These are phyloP conservation scores for Krasilnikovozyma curviuscula DNA, from an alignment of 768 basidiomycete genomes.

Conservation along the genomic window DNA sequence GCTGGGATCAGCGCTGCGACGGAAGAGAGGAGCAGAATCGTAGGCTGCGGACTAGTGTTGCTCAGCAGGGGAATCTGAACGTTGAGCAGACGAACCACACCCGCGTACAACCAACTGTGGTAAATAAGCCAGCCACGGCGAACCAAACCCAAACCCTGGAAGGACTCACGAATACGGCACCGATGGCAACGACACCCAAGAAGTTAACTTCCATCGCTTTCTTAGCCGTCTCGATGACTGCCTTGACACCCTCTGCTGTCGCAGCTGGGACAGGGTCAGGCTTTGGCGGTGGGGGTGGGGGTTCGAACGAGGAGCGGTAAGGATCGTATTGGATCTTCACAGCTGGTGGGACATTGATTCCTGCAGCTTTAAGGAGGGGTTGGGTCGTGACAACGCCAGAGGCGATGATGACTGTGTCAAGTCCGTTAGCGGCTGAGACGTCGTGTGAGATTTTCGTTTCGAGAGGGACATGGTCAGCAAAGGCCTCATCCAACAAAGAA, in stretches of 20 bases:
- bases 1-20: slow-evolving; percentile 62
- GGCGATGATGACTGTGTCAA: slow-evolving; percentile 63
- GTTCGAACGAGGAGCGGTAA: too few relatives aligned
- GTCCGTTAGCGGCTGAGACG: slow-evolving; percentile 28
- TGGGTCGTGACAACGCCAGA: slow-evolving; percentile 70
- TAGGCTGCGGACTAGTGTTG: slow-evolving; percentile 43
- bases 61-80: slow-evolving; percentile 56
- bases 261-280: background rate
- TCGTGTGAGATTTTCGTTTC: background rate
- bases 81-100: slow-evolving; percentile 1
- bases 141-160: too few relatives aligned
- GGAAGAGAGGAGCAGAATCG: slow-evolving; percentile 60
- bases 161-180: too few relatives aligned
- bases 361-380: slow-evolving; percentile 50
- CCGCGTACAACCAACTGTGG: too few relatives aligned
- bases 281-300: too few relatives aligned
- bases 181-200: too few relatives aligned
- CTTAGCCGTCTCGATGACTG: slow-evolving; percentile 35
- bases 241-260: slow-evolving; percentile 28
- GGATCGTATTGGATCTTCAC: background rate
- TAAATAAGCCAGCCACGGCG: slow-evolving; percentile 4
- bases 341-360: background rate
- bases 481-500: background rate
- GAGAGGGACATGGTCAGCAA: background rate
- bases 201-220: slow-evolving; percentile 4